Evolutionary conservation across 2,329 filamentous ascomycete genomes (phyloP).

Genomic region (Ascochyta lentis): DNA sequence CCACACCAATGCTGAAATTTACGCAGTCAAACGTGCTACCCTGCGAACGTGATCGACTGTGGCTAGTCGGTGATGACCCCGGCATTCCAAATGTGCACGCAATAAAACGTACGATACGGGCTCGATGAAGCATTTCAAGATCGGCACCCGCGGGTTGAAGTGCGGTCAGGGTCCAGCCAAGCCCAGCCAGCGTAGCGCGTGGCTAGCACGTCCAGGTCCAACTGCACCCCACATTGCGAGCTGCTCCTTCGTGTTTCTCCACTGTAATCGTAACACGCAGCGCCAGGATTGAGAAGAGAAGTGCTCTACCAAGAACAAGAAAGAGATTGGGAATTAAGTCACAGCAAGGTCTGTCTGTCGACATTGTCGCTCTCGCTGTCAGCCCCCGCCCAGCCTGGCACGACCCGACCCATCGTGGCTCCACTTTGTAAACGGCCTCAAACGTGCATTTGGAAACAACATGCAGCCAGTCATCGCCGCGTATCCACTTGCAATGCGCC

Average conservation of each 20-base stretch:
- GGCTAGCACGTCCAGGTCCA: constrained; percentile 1
- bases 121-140: neutral
- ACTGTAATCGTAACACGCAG: neutral
- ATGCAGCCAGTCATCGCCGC: constrained; percentile 12
- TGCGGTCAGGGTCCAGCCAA: constrained; percentile 7
- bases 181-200: constrained; percentile 1
- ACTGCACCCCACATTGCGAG: constrained; percentile 12
- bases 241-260: constrained; percentile 1
- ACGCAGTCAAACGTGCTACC: neutral
- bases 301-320: neutral
- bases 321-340: neutral
- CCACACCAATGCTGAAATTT: neutral
- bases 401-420: constrained; percentile 15
- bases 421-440: constrained; percentile 18
- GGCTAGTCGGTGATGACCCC: too few relatives aligned
- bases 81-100: neutral
- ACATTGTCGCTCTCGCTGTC: neutral
- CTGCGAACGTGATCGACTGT: neutral
- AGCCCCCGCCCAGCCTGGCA: neutral
- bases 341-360: neutral
- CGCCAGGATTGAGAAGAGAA: neutral
- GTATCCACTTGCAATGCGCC: constrained; percentile 12
- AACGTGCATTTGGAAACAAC: constrained; percentile 7
- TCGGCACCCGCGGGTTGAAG: constrained; percentile 5
- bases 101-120: neutral